Base-by-base conservation (phyloP, 805 yeast species). In the Teunomyces tritomae region DNA sequence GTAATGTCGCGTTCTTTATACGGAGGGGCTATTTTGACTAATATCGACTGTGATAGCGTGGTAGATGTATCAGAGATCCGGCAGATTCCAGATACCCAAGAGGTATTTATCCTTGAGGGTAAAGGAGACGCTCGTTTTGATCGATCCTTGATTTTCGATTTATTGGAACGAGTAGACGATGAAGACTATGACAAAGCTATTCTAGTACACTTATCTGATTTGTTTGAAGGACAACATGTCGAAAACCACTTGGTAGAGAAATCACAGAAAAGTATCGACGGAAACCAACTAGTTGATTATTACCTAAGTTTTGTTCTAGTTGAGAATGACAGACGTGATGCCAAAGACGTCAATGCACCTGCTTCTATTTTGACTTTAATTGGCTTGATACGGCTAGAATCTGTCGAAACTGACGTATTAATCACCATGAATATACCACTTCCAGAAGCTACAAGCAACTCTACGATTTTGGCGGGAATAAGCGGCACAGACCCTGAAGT, bases 31-130 rank as follows among this genome's bases (percentile, higher is more conserved):
- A 76, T 90, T 14, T 59, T 74, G 2, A 74, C 82, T 0, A 65
- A 64, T 10, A 39, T 53, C 17, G 39, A 46, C 33, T 28, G 3
- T 49, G 90, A 4, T 96, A 96, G 0, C 48, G 55, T 1, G 79
- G 59, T 85, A 1, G 97, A 94, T 64, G 97, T 90, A 0, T 85
- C 96, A 1, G 64, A 72, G 32, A 62, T 91, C 43, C 72, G 99
- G 48, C 88, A 88, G 50, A 80, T 94, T 3, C 98, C 99, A 0
- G 97, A 94, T 59, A 83, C 90, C 1, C 98, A 94, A 62, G 99
- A 92, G 63, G 97, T 92, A 24, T 94, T 79, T 63, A 81, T 91
- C 13, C 40, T 69, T n/a, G 71, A 70, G 40, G 55, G 54, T 45
- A 46, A 61, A 8, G 52, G 55, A 17, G 41, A 51, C 24, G 48